A percentile compares a stretch with the other conserved stretches of the same genome.
Conservation (phyloP, 192 early-diverging fungal species). For the Spizellomyces punctatus region DNA sequence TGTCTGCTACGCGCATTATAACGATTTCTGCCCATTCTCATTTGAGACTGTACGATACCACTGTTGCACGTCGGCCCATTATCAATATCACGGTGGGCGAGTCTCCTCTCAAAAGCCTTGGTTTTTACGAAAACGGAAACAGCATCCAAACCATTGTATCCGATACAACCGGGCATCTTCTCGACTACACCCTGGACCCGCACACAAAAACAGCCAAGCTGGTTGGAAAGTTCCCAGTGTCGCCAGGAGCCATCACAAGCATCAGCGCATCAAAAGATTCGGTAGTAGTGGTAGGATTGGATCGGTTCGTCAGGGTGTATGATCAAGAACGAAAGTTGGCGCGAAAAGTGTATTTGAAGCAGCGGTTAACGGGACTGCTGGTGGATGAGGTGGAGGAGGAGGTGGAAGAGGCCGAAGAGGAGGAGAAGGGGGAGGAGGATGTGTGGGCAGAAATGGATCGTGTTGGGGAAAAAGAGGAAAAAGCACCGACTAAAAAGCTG, state of each 20-base stretch:
- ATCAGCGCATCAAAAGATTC: neutral
- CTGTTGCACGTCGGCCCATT: conserved; percentile 67
- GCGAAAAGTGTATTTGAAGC: conserved; percentile 76
- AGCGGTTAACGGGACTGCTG: conserved; percentile 65
- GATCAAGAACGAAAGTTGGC: conserved; percentile 47
- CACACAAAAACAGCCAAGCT: conserved; percentile 28
- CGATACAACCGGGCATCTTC: conserved; percentile 45
- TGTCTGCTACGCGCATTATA: conserved; percentile 60
- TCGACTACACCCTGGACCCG: conserved; percentile 14
- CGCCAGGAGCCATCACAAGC: conserved; percentile 46
- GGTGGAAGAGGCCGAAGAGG: conserved; percentile 48
- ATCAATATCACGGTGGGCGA: conserved; percentile 68
- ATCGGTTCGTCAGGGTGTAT: conserved; percentile 78
- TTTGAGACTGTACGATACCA: conserved; percentile 80
- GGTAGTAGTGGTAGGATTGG: conserved; percentile 69
- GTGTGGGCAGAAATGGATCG: conserved; percentile 63
- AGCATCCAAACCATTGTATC: conserved; percentile 6
- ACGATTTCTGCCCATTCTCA: conserved; percentile 67
- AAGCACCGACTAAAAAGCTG: neutral
- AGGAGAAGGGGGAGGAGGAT: conserved; percentile 49
- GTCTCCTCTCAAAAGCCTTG: conserved; percentile 63
- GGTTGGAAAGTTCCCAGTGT: conserved; percentile 38
- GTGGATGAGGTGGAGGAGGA: conserved; percentile 56
- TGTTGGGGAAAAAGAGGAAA: conserved; percentile 11
- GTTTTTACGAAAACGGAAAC: conserved; percentile 27